These are phyloP conservation scores for Pinus albicaulis DNA, from an alignment of 75 land plant species.

Conservation along the genomic window DNA sequence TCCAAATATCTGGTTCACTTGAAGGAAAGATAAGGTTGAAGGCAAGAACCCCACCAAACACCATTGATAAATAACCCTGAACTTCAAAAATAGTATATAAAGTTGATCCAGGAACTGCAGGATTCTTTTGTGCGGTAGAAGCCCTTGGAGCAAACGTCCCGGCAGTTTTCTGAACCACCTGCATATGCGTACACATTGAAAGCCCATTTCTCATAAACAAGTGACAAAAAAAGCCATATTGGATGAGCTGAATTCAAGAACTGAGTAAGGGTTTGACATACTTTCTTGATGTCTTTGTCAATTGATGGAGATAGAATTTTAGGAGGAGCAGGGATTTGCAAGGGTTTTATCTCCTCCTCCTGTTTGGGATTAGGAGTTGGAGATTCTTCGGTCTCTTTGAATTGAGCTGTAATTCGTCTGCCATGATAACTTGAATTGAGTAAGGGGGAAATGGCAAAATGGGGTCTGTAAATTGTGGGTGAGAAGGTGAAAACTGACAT, in stretches of 20 bases:
- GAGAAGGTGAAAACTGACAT: not conserved
- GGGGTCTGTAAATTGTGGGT: not conserved
- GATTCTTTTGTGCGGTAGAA: constrained; percentile 79
- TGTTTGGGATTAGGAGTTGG: not conserved
- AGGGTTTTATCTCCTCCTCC: constrained; percentile 6
- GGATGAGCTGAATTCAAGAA: not conserved
- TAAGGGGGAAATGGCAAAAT: not conserved
- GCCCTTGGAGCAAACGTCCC: constrained; percentile 98
- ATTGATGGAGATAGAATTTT: not conserved
- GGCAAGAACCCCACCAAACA: constrained; percentile 79
- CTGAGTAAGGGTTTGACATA: not conserved
- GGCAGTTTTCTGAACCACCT: constrained; percentile 94
- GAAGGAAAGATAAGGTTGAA: constrained; percentile 95
- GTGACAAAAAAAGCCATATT: not conserved
- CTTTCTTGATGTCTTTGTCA: not conserved
- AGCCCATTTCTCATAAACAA: not conserved
- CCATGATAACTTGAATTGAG: not conserved
- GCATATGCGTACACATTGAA: not conserved
- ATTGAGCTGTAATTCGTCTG: not conserved
- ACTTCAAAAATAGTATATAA: constrained; percentile 89
- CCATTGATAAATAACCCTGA: constrained; percentile 86
- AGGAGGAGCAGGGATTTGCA: not conserved
- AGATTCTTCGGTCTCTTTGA: not conserved
- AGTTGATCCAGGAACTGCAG: constrained; percentile 84
- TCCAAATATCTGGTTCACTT: constrained; percentile 94